These are phyloP conservation scores for Acanthamoeba lenticulata DNA, from an alignment of 208 protist genomes.

Conservation along the genomic window DNA sequence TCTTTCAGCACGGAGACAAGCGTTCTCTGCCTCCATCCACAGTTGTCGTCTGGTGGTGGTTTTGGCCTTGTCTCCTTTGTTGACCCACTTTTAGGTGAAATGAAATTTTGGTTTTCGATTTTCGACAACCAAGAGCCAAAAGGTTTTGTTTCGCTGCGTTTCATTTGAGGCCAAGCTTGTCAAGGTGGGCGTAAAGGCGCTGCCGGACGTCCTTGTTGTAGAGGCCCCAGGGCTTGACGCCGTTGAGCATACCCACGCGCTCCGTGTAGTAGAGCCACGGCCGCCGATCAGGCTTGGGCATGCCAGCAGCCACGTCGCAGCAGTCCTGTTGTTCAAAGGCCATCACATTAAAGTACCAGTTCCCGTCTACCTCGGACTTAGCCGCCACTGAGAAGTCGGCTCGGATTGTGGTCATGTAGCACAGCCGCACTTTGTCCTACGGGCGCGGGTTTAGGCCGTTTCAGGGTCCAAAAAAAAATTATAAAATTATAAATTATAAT, in stretches of 20 bases:
- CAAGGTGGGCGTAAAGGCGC: constrained; percentile 10
- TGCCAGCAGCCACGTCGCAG: neutral
- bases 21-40: neutral
- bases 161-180: neutral
- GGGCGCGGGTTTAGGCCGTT: neutral
- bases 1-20: neutral
- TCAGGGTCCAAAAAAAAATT: neutral
- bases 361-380: constrained; percentile 4
- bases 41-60: neutral
- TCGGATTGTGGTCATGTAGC: constrained; percentile 41
- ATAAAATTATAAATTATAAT: neutral
- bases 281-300: constrained; percentile 4
- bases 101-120: no score
- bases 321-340: constrained; percentile 38
- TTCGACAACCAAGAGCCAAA: no score
- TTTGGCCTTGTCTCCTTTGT: neutral
- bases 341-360: constrained; percentile 31
- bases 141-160: no score
- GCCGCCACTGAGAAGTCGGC: neutral
- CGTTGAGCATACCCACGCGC: constrained; percentile 9
- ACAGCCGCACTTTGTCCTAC: neutral
- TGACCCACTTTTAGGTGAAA: neutral
- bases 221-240: constrained; percentile 22
- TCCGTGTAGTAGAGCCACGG: constrained; percentile 14
- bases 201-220: constrained; percentile 36